Evolutionary conservation across 2,329 filamentous ascomycete species (phyloP).

Genomic region (Torrubiella hemipterigena): DNA sequence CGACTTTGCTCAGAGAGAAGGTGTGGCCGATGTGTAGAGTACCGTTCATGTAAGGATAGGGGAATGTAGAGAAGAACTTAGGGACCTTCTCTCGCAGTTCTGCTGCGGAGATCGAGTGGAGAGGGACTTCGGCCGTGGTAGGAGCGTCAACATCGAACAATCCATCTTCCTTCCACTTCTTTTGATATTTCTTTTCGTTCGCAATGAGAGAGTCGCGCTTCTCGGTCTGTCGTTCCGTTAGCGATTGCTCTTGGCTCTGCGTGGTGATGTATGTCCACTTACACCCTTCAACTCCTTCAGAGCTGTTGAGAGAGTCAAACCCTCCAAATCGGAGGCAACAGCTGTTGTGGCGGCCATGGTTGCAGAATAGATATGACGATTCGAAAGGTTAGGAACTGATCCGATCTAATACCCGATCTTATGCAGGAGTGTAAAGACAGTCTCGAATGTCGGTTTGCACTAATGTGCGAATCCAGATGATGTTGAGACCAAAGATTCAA

Average conservation of each 20-base stretch:
- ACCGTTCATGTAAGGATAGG: slow-evolving; percentile 66
- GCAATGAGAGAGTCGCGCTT: slow-evolving; percentile 74
- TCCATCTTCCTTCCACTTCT: slow-evolving; percentile 36
- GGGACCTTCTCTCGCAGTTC: slow-evolving; percentile 71
- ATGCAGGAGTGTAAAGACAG: too few relatives aligned
- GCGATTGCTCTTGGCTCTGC: too few relatives aligned
- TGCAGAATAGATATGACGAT: too few relatives aligned
- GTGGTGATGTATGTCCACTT: too few relatives aligned
- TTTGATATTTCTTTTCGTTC: slow-evolving; percentile 86
- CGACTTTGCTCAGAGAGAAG: slow-evolving; percentile 85
- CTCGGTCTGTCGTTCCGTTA: slow-evolving; percentile 72
- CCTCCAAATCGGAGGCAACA: slow-evolving; percentile 36
- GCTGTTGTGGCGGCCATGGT: slow-evolving; percentile 31
- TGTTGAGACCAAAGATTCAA: too few relatives aligned
- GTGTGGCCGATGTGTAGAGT: slow-evolving; percentile 82
- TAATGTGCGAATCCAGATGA: too few relatives aligned
- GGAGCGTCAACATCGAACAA: slow-evolving; percentile 85
- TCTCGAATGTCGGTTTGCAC: too few relatives aligned
- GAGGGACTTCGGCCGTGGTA: slow-evolving; percentile 62
- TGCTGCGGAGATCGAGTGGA: slow-evolving; percentile 58
- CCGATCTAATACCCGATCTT: too few relatives aligned
- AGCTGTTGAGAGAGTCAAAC: slow-evolving; percentile 42
- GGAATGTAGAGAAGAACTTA: slow-evolving; percentile 69
- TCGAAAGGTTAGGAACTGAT: too few relatives aligned
- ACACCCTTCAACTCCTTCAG: slow-evolving; percentile 50